phyloP scores from a whole-genome alignment of 208 protist species.

The Trypanosoma cruzi region DNA sequence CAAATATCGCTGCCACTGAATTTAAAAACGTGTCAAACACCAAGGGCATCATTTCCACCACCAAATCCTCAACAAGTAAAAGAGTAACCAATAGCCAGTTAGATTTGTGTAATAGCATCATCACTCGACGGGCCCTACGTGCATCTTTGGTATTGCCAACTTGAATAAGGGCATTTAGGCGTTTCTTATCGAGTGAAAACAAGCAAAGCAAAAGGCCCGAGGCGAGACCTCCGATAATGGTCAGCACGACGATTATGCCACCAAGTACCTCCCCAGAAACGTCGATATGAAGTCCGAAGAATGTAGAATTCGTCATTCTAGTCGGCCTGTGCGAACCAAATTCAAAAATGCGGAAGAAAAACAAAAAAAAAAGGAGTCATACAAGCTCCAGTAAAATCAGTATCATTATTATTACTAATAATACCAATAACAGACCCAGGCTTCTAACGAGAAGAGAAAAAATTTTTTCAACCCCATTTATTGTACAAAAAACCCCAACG shows the following conservation, averaged over 20 bases:
- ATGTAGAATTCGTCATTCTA: conserved; percentile 29
- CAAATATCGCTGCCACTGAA: conserved; percentile 44
- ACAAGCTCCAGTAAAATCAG: not conserved
- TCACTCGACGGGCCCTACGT: conserved; percentile 34
- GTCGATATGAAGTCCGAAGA: conserved; percentile 46
- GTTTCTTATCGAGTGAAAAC: conserved; percentile 62
- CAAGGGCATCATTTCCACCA: conserved; percentile 73
- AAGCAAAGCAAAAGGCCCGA: conserved; percentile 59
- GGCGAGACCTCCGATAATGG: conserved; percentile 49
- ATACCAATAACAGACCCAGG: not conserved
- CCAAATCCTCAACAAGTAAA: conserved; percentile 59
- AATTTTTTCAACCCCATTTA: not conserved
- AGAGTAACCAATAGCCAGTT: conserved; percentile 73
- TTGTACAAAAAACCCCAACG: not conserved
- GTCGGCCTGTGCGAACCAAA: not conserved
- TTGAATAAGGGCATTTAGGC: conserved; percentile 37
- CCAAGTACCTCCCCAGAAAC: conserved; percentile 37
- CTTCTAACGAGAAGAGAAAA: not conserved
- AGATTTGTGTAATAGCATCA: conserved; percentile 60
- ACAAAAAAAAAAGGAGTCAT: conserved; percentile 8
- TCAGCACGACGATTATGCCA: conserved; percentile 49
- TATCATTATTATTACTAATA: not conserved
- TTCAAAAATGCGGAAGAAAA: conserved; percentile 2
- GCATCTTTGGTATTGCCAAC: conserved; percentile 39
- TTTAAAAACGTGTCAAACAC: conserved; percentile 62